Conservation (phyloP, 129 eudicot species). For the Tagetes patula region DNA sequence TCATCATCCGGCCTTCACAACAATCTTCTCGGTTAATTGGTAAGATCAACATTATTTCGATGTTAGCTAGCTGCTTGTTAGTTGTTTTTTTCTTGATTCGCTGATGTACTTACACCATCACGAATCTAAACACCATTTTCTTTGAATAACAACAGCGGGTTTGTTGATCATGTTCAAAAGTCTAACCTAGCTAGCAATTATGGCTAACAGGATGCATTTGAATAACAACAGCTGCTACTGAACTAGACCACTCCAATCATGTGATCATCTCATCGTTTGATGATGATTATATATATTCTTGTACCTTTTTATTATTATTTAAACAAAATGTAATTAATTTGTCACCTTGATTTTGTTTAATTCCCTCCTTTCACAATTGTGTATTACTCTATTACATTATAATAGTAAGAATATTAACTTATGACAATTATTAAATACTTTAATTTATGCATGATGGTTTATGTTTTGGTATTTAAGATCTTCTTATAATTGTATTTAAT, state of each 20-base stretch:
- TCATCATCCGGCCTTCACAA: background rate
- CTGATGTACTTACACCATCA: background rate
- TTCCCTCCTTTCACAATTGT: slow-evolving; percentile 22
- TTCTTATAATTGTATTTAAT: background rate
- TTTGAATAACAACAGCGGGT: background rate
- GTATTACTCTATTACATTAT: background rate
- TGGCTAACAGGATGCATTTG: slow-evolving; percentile 25
- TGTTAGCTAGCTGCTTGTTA: slow-evolving; percentile 3
- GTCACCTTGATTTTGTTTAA: slow-evolving; percentile 26
- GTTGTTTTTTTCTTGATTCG: background rate
- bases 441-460: background rate
- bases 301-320: background rate
- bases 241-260: slow-evolving; percentile 19
- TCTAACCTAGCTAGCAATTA: background rate
- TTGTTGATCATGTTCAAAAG: background rate
- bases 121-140: background rate
- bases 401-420: background rate
- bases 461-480: background rate
- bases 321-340: slow-evolving; percentile 32
- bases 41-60: slow-evolving; percentile 7
- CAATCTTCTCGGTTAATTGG: slow-evolving; percentile 2
- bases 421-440: background rate
- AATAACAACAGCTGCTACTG: slow-evolving; percentile 9
- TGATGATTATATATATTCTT: slow-evolving; percentile 14
- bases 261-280: slow-evolving; percentile 26